Conservation (phyloP, 2,329 filamentous ascomycete species). For the Dendryphion nanum region DNA sequence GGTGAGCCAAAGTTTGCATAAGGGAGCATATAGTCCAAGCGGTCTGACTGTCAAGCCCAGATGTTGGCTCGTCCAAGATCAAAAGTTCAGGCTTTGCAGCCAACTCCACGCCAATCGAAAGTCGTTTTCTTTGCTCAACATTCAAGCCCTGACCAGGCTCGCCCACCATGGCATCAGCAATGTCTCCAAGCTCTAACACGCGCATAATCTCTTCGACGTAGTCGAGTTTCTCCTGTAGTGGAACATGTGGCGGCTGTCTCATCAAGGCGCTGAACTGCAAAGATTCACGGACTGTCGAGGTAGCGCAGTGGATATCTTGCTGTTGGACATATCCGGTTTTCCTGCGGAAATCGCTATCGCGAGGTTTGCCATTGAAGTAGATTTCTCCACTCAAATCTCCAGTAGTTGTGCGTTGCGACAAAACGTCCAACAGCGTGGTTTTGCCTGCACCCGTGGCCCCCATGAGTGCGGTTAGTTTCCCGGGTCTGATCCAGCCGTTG, state of each 20-base stretch:
- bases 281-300: conserved; percentile 65
- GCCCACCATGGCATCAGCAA: conserved; percentile 83
- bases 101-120: conserved; percentile 57
- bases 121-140: conserved; percentile 61
- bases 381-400: conserved; percentile 81
- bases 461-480: conserved; percentile 14
- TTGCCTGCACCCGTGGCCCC: conserved; percentile 70
- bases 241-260: conserved; percentile 66
- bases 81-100: conserved; percentile 32
- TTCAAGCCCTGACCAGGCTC: conserved; percentile 74
- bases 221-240: conserved; percentile 70
- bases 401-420: conserved; percentile 78
- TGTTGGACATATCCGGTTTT: conserved; percentile 40
- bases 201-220: conserved; percentile 88
- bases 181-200: conserved; percentile 82
- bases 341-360: conserved; percentile 9
- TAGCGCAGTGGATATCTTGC: conserved; percentile 58
- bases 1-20: conserved; percentile 79
- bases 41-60: conserved; percentile 85
- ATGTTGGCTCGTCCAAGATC: conserved; percentile 63
- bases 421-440: conserved; percentile 77
- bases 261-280: conserved; percentile 77
- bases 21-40: conserved; percentile 86
- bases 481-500: conserved; percentile 52
- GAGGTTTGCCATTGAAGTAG: conserved; percentile 39